phyloP scores from a whole-genome alignment of 2,329 filamentous ascomycete genomes.

The Colletotrichum sp. region DNA sequence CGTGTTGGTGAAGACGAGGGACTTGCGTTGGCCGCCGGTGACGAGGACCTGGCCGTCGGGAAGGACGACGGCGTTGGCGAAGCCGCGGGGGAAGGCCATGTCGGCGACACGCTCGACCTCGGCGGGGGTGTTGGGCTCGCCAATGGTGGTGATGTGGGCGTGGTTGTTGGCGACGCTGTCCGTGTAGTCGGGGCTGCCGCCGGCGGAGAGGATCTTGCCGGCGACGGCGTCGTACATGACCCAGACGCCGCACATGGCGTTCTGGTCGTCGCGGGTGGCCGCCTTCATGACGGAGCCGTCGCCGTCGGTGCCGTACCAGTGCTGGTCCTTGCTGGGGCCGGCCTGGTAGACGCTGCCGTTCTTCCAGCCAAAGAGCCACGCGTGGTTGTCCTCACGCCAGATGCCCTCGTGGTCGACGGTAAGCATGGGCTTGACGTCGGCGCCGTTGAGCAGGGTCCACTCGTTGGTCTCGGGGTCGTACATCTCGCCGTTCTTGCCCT shows the following conservation, averaged over 20 bases:
- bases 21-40: conserved; percentile 49
- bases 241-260: conserved; percentile 60
- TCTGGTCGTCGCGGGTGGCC: conserved; percentile 45
- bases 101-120: conserved; percentile 30
- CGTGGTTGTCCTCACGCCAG: conserved; percentile 45
- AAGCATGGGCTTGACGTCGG: conserved; percentile 52
- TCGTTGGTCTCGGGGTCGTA: conserved; percentile 48
- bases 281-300: conserved; percentile 45
- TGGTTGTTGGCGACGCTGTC: conserved; percentile 43
- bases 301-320: conserved; percentile 58
- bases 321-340: conserved; percentile 57
- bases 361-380: conserved; percentile 45
- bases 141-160: conserved; percentile 56
- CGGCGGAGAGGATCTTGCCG: conserved; percentile 60
- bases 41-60: conserved; percentile 54
- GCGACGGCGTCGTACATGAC: conserved; percentile 65
- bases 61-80: conserved; percentile 51
- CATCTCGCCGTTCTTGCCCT: conserved; percentile 62
- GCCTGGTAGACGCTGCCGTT: conserved; percentile 58
- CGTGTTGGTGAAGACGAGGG: conserved; percentile 49
- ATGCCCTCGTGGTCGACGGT: conserved; percentile 55
- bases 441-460: conserved; percentile 51
- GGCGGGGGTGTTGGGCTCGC: conserved; percentile 26
- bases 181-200: conserved; percentile 53
- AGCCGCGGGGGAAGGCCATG: conserved; percentile 44